Conservation (phyloP, 768 basidiomycete genomes). For the Boletus huronensis region DNA sequence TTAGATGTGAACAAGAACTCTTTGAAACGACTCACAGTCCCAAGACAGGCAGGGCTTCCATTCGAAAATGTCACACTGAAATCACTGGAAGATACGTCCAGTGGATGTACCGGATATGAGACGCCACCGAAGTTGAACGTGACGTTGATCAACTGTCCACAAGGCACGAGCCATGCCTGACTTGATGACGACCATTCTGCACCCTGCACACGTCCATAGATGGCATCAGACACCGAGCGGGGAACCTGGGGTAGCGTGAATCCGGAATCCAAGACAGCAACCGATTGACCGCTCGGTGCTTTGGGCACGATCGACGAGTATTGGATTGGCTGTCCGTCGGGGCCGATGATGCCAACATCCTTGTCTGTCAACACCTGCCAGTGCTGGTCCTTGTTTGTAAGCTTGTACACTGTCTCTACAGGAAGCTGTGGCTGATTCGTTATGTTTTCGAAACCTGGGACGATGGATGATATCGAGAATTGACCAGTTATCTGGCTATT, state of each 20-base stretch:
- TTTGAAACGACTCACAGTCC: constrained; percentile 48
- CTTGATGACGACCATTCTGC: constrained; percentile 57
- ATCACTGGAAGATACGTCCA: constrained; percentile 63
- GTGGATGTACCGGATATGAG: constrained; percentile 69
- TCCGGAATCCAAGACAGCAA: constrained; percentile 74
- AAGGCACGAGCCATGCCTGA: constrained; percentile 71
- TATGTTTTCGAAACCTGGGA: constrained; percentile 61
- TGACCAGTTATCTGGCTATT: constrained; percentile 51
- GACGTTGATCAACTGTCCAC: constrained; percentile 67
- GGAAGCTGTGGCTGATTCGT: constrained; percentile 59
- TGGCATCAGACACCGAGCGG: constrained; percentile 70
- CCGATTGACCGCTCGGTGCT: constrained; percentile 59
- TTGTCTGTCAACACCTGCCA: constrained; percentile 75
- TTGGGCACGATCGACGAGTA: constrained; percentile 65
- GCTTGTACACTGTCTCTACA: constrained; percentile 59
- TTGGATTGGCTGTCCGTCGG: constrained; percentile 62
- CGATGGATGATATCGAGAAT: constrained; percentile 63
- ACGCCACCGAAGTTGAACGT: constrained; percentile 69
- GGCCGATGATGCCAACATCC: constrained; percentile 65
- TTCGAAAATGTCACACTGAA: constrained; percentile 40
- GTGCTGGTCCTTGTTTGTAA: constrained; percentile 69
- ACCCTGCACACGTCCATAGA: constrained; percentile 75
- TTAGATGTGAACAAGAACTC: constrained; percentile 3
- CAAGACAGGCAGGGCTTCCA: constrained; percentile 61
- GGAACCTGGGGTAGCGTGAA: constrained; percentile 72